Evolutionary conservation across 352 stramenopile genomes (phyloP).

Genomic region (Globisporangium perplexum): DNA sequence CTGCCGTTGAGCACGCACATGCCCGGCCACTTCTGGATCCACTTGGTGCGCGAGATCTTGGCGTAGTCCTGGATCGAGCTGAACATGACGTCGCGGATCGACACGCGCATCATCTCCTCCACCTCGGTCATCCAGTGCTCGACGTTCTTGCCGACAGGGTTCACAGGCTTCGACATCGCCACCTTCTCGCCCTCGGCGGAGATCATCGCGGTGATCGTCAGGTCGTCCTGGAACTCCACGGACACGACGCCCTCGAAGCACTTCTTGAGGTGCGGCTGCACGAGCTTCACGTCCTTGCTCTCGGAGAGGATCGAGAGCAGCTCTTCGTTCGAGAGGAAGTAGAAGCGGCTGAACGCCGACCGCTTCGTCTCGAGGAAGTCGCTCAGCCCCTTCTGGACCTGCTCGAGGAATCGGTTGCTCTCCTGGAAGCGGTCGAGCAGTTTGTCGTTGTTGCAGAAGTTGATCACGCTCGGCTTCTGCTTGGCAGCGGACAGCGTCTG

Average conservation of each 20-base stretch:
- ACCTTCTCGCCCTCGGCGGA: conserved; percentile 90
- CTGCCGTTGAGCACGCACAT: conserved; percentile 95
- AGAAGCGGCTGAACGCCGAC: conserved; percentile 91
- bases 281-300: conserved; percentile 93
- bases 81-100: conserved; percentile 90
- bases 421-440: conserved; percentile 91
- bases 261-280: conserved; percentile 94
- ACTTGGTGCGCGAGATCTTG: conserved; percentile 86
- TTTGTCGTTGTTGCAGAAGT: conserved; percentile 92
- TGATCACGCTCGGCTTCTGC: conserved; percentile 78
- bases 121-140: conserved; percentile 96
- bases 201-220: conserved; percentile 91
- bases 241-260: conserved; percentile 94
- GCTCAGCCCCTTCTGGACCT: conserved; percentile 93
- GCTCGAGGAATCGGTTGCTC: conserved; percentile 93
- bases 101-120: conserved; percentile 90
- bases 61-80: conserved; percentile 90
- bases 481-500: conserved; percentile 85
- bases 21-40: conserved; percentile 93
- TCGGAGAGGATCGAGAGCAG: conserved; percentile 94
- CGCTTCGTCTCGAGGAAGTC: conserved; percentile 95
- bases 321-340: conserved; percentile 95
- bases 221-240: conserved; percentile 89
- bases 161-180: conserved; percentile 72
- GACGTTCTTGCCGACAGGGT: conserved; percentile 93